Base-by-base conservation (phyloP, 75 land plant genomes). In the Pinus tabuliformis region DNA sequence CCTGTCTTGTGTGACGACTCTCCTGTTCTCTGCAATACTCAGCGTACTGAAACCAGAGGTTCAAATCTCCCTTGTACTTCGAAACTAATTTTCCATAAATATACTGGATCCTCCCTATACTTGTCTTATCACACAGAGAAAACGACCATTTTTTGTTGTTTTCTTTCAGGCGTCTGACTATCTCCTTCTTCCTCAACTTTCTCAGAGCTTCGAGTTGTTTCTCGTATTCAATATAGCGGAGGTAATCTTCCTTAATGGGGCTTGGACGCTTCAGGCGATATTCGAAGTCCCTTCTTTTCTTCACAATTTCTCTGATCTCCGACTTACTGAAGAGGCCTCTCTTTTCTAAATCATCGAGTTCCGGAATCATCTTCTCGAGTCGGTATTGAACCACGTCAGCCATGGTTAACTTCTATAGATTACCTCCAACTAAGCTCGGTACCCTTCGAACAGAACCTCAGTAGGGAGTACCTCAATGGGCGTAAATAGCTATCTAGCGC, bases 371-470 rank as follows among this genome's bases (percentile, higher is more conserved):
- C 73, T 87, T 87, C 89, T 97, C 99, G 65, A 97, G 81, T 45
- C 88, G 79, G 78, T 79, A 85, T 78, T 95, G 90, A 21, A 95
- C 98, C 18, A 86, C 90, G 94, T 97, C 99, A 84, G 98, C 99
- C 99, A 97, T 97, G 57, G 52, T 80, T 39, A 39, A 39, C 5
- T 39, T 39, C 42, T 39, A 6, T 39, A 6, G 42, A 39, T 33
- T 33, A 33, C 33, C 33, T 33, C 33, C 33, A 33, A 33, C 33
- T 0, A 33, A 33, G 33, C 33, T 33, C 33, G 33, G 33, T 33
- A 33, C 33, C 33, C 33, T 33, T 33, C 33, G 42, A 39, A 4
- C 42, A 39, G 6, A 39, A 39, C 42, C 42, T 39, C 42, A 39
- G 42, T 39, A 5, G 42, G 42, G 42, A 39, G 42, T 39, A 39